Conservation (phyloP, 2,329 filamentous ascomycete genomes). For the Plectosphaerella cucumerina region DNA sequence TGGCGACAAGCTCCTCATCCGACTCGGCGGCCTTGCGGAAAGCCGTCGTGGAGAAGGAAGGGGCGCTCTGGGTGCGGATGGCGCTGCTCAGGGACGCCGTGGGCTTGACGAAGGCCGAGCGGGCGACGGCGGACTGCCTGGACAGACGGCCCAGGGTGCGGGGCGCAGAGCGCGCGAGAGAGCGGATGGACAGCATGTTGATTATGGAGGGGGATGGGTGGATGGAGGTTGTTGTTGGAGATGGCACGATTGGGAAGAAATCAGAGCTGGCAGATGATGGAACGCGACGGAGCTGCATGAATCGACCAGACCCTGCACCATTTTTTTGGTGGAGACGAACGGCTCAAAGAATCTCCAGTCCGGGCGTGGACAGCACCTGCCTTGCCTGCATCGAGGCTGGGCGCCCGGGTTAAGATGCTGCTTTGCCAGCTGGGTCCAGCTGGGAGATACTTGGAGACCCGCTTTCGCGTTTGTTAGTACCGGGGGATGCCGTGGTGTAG, state of each 20-base stretch:
- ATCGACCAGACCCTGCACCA: neutral
- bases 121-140: constrained; percentile 43
- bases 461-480: too few species aligned
- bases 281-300: neutral
- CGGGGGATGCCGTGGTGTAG: too few species aligned
- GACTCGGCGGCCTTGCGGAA: constrained; percentile 46
- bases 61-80: constrained; percentile 33
- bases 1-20: constrained; percentile 77
- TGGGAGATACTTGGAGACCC: too few species aligned
- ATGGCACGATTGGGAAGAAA: neutral
- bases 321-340: neutral
- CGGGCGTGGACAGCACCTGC: too few species aligned
- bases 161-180: constrained; percentile 62
- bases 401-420: too few species aligned
- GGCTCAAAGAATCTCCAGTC: neutral
- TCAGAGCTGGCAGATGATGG: neutral
- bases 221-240: neutral
- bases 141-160: constrained; percentile 57
- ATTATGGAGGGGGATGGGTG: neutral
- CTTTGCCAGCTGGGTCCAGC: too few species aligned
- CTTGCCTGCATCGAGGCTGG: too few species aligned
- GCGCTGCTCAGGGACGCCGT: constrained; percentile 30
- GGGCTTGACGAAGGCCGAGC: constrained; percentile 44
- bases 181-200: constrained; percentile 68
- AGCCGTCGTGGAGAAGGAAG: constrained; percentile 42